A percentile compares a stretch with the other conserved stretches of the same genome.
Evolutionary conservation across 352 stramenopile species (phyloP).

Genomic region (Phytophthora citricola): DNA sequence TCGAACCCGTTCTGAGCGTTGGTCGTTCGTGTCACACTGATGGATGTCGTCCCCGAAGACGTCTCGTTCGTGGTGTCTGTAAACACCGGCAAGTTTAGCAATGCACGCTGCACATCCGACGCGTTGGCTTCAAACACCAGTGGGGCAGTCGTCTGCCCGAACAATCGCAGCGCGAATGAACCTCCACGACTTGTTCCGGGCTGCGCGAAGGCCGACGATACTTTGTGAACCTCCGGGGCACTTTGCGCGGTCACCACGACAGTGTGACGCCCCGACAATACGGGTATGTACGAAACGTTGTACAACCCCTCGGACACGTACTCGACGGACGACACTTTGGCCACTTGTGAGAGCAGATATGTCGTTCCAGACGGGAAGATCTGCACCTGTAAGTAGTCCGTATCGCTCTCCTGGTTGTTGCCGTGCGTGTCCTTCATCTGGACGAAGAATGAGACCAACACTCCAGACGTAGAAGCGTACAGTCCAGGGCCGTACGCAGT

Average conservation of each 20-base stretch:
- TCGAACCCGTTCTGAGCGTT: constrained; percentile 76
- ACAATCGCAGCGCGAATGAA: constrained; percentile 82
- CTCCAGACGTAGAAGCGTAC: constrained; percentile 60
- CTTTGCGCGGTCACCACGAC: constrained; percentile 86
- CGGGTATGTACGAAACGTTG: constrained; percentile 85
- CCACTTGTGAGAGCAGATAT: constrained; percentile 32
- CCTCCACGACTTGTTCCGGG: constrained; percentile 69
- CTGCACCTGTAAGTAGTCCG: constrained; percentile 38
- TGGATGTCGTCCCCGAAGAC: constrained; percentile 27
- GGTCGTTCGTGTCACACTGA: constrained; percentile 54
- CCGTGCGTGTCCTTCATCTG: constrained; percentile 88
- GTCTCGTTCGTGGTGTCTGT: constrained; percentile 15
- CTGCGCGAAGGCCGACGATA: constrained; percentile 79
- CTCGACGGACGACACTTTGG: constrained; percentile 46
- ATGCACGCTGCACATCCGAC: constrained; percentile 62
- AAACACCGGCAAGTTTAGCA: constrained; percentile 70
- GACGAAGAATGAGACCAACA: constrained; percentile 66
- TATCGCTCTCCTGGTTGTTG: constrained; percentile 70
- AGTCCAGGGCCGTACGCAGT: constrained; percentile 73
- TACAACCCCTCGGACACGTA: constrained; percentile 84
- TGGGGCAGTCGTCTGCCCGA: constrained; percentile 58
- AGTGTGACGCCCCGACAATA: constrained; percentile 86
- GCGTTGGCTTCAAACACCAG: constrained; percentile 88
- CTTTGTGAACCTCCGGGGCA: constrained; percentile 78
- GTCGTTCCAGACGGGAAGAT: constrained; percentile 55